phyloP scores from a whole-genome alignment of 805 yeast species.

The Saccharomycopsis amapae region DNA sequence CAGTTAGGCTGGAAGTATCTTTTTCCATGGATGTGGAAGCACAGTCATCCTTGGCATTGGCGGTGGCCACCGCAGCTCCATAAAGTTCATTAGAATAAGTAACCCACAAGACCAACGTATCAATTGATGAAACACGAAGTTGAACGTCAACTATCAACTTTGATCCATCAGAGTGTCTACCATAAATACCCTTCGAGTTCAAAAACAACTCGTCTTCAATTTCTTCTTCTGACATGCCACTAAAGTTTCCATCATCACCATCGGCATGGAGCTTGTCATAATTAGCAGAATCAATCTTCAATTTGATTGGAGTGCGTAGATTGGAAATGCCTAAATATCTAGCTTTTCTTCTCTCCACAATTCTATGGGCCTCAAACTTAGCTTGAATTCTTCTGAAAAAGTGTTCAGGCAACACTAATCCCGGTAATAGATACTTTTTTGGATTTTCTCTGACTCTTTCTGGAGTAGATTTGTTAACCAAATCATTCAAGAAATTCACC shows the following conservation, averaged over 20 bases:
- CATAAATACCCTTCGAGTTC: conserved; percentile 61
- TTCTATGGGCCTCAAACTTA: conserved; percentile 27
- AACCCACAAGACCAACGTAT: conserved; percentile 69
- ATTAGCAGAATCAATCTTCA: conserved; percentile 3
- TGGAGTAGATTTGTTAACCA: conserved; percentile 16
- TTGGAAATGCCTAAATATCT: conserved; percentile 7
- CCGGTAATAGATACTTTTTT: conserved; percentile 36
- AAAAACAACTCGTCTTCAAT: conserved; percentile 46
- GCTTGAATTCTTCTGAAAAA: conserved; percentile 69
- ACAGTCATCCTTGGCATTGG: background rate
- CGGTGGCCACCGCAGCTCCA: background rate
- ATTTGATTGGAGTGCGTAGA: conserved; percentile 8
- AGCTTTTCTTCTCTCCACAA: conserved; percentile 16
- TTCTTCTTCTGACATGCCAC: conserved; percentile 24
- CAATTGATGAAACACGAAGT: conserved; percentile 56
- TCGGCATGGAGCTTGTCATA: conserved; percentile 2
- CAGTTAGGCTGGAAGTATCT: background rate
- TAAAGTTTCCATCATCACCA: conserved; percentile 21
- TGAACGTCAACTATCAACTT: conserved; percentile 68
- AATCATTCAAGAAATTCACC: conserved; percentile 24
- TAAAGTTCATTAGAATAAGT: conserved; percentile 58
- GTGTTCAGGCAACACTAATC: conserved; percentile 86
- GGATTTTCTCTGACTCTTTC: conserved; percentile 9
- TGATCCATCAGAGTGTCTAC: conserved; percentile 64
- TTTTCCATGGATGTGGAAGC: too few species aligned